Conservation (phyloP, 73 alveolate genomes). For the Paramecium biaurelia region DNA sequence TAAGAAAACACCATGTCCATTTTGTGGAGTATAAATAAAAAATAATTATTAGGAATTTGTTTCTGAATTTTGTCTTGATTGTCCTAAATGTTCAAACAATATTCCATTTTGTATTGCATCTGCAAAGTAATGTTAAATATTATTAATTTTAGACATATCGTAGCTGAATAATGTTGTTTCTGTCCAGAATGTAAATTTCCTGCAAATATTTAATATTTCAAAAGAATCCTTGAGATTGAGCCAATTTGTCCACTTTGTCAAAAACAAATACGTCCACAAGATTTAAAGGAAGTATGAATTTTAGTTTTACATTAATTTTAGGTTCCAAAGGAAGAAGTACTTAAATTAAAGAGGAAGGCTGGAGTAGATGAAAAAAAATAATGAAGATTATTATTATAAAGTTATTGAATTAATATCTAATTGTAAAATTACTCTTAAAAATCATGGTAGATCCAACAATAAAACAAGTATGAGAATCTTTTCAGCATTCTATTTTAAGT, state of each 20-base stretch:
- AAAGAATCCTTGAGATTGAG: conserved; percentile 36
- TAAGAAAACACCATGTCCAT: conserved; percentile 92
- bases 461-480: neutral
- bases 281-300: conserved; percentile 41
- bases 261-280: neutral
- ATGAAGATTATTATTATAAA: neutral
- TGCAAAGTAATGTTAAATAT: conserved; percentile 74
- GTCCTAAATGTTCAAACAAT: conserved; percentile 92
- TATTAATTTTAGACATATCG: conserved; percentile 74
- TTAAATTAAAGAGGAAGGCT: conserved; percentile 11
- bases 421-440: neutral
- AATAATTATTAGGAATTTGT: conserved; percentile 69
- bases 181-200: conserved; percentile 96
- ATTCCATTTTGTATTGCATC: conserved; percentile 98
- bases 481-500: neutral
- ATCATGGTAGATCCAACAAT: neutral
- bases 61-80: conserved; percentile 88
- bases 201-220: conserved; percentile 58
- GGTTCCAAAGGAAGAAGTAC: conserved; percentile 24
- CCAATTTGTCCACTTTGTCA: conserved; percentile 58
- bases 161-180: conserved; percentile 81
- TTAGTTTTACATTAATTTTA: neutral
- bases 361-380: neutral
- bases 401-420: neutral
- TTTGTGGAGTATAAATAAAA: conserved; percentile 70